A percentile compares a stretch with the other conserved stretches of the same genome.
Evolutionary conservation across 2,329 filamentous ascomycete genomes (phyloP).

Genomic region (Fusarium tanahbumbuense): DNA sequence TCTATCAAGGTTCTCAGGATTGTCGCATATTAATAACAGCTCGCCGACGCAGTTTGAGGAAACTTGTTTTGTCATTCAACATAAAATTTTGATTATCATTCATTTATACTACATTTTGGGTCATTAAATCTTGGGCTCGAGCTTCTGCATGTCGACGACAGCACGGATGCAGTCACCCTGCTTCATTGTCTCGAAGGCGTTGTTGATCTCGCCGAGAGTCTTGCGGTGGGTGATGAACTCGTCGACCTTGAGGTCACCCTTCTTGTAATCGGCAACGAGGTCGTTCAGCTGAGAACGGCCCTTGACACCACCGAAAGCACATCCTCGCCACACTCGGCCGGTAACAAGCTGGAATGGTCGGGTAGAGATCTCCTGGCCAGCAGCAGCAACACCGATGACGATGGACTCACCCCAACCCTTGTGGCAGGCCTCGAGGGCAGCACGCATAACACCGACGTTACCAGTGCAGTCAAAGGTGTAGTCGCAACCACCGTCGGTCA

Average conservation of each 20-base stretch:
- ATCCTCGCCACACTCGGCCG: constrained; percentile 96
- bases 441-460: constrained; percentile 95
- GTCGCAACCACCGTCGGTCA: constrained; percentile 98
- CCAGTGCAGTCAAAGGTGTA: constrained; percentile 99
- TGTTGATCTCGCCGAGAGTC: constrained; percentile 84
- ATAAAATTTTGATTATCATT: constrained; percentile 39
- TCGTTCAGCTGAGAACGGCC: constrained; percentile 90
- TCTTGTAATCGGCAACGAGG: constrained; percentile 90
- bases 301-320: constrained; percentile 98
- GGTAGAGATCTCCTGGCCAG: constrained; percentile 94
- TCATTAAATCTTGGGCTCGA: constrained; percentile 43
- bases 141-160: constrained; percentile 75
- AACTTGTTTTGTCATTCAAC: constrained; percentile 31
- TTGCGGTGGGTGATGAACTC: constrained; percentile 99
- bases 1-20: constrained; percentile 35
- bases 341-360: constrained; percentile 98
- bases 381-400: constrained; percentile 96
- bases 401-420: constrained; percentile 99
- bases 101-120: constrained; percentile 42
- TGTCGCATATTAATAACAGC: constrained; percentile 21
- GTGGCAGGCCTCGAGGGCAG: constrained; percentile 96
- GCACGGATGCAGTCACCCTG: constrained; percentile 96
- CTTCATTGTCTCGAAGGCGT: constrained; percentile 94
- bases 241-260: constrained; percentile 93
- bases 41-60: background rate